A percentile compares a stretch with the other conserved stretches of the same genome.
These are phyloP conservation scores for Trichoderma koningii DNA, from an alignment of 2,329 filamentous ascomycete genomes.

Conservation along the genomic window DNA sequence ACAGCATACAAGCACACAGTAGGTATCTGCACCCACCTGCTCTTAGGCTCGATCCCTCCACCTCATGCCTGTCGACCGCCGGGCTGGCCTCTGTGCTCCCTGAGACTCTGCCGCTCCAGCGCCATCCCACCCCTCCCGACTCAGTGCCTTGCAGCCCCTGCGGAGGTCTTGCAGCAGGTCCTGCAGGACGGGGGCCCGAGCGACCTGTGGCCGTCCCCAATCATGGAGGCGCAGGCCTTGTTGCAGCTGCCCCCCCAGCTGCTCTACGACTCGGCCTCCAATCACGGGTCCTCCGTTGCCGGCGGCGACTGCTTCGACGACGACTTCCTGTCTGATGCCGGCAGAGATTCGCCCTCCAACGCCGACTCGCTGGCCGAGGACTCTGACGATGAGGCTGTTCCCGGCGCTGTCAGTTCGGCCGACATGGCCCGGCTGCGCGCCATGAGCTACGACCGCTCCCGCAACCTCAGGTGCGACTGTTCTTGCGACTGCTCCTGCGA, in stretches of 20 bases:
- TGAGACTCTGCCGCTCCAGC: constrained; percentile 16
- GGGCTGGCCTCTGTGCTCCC: constrained; percentile 21
- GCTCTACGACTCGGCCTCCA: constrained; percentile 31
- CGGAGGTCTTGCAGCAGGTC: constrained; percentile 25
- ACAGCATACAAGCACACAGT: too few relatives aligned
- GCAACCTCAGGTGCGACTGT: constrained; percentile 5
- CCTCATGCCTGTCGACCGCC: not conserved
- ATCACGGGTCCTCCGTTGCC: constrained; percentile 30
- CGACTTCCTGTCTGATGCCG: constrained; percentile 25
- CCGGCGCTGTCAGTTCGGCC: constrained; percentile 31
- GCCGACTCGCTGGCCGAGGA: constrained; percentile 27
- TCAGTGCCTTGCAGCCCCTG: constrained; percentile 28
- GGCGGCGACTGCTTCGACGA: constrained; percentile 30
- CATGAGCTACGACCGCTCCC: constrained; percentile 24
- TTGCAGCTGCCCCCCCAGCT: constrained; percentile 31
- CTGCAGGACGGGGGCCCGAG: constrained; percentile 31
- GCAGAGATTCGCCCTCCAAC: constrained; percentile 27
- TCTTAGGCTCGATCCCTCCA: not conserved
- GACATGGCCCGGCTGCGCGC: constrained; percentile 34
- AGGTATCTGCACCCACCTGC: not conserved
- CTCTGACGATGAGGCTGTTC: constrained; percentile 28
- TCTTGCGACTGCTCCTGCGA: not conserved
- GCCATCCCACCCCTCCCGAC: constrained; percentile 30
- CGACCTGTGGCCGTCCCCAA: constrained; percentile 29
- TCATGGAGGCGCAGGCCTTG: constrained; percentile 34